Base-by-base conservation (phyloP, 192 early-diverging fungal genomes). In the Coemansia sp. region DNA sequence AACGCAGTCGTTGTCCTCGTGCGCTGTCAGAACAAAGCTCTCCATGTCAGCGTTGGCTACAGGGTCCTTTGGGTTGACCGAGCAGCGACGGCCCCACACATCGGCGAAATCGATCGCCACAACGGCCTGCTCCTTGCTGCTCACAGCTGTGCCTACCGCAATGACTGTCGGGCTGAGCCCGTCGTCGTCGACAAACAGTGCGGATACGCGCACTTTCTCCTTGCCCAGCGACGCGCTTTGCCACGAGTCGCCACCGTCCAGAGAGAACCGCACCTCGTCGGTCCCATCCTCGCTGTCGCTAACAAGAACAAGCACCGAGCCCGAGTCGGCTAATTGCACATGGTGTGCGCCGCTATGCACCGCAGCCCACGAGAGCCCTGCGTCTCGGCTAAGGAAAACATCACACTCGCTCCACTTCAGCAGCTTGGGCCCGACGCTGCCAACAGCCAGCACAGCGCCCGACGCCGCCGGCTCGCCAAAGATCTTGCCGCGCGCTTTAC, bases 381-480 rank as follows among this genome's bases (percentile, higher is more conserved):
- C 91, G 71, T 98, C 94, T 35, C 84, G 79, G 4, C 92, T 93
- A 42, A 98, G 54, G 56, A 93, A 98, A 0, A 92, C 95, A 65
- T 95, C 93, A 63, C 91, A 89, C 25, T 90, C 82, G 32, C 84
- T 83, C 75, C 91, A 94, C 3, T 85, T 80, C 23, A 85, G 50
- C 11, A 97, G 81, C 56, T 87, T 77, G 0, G 78, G 34, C 22
- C 95, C 94, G 11, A 94, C 95, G 61, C 81, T 91, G 20, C 96
- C 96, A 20, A 97, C 92, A 38, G 93, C 96, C 82, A 96, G 70
- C n/a, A 97, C 70, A 11, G 94, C 79, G 52, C 96, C 96, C 8
- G 93, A 85, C 41, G 93, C 88, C 7, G 87, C 77, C 17, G 75
- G 64, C 1, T 89, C 84, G 20, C 90, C 90, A 69, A 91, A 94